These are phyloP conservation scores for Litchi chinensis DNA, from an alignment of 345 rosid genomes.

Conservation along the genomic window DNA sequence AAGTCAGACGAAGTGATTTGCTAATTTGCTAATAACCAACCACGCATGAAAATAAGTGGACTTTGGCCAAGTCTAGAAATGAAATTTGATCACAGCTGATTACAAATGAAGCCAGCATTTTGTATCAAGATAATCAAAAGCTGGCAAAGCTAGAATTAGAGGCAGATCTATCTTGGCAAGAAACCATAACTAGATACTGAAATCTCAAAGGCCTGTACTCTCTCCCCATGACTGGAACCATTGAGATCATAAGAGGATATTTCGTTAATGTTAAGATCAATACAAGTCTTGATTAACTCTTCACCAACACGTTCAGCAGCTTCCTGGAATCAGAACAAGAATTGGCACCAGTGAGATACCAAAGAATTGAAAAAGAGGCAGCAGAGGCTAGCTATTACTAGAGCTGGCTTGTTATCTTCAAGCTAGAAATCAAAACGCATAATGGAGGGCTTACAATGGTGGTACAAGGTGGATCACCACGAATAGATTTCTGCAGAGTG, in stretches of 20 bases:
- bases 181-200: slow-evolving; percentile 72
- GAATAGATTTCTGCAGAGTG: slow-evolving; percentile 81
- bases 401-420: background rate
- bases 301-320: slow-evolving; percentile 83
- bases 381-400: background rate
- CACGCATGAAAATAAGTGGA: background rate
- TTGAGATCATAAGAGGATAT: slow-evolving; percentile 82
- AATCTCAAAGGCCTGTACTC: slow-evolving; percentile 79
- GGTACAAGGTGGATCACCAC: slow-evolving; percentile 55
- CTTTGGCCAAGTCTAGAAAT: background rate
- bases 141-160: background rate
- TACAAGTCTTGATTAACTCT: slow-evolving; percentile 70
- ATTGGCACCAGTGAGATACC: slow-evolving; percentile 9
- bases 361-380: background rate
- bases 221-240: slow-evolving; percentile 72
- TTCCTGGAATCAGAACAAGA: slow-evolving; percentile 49
- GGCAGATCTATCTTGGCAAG: slow-evolving; percentile 48
- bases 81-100: background rate
- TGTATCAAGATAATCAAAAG: background rate
- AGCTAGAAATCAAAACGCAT: background rate
- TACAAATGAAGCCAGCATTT: background rate
- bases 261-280: slow-evolving; percentile 64
- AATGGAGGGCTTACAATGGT: slow-evolving; percentile 53
- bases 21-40: background rate
- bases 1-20: background rate